Conservation (phyloP, 768 basidiomycete genomes). For the Fistulinella prunicolor region DNA sequence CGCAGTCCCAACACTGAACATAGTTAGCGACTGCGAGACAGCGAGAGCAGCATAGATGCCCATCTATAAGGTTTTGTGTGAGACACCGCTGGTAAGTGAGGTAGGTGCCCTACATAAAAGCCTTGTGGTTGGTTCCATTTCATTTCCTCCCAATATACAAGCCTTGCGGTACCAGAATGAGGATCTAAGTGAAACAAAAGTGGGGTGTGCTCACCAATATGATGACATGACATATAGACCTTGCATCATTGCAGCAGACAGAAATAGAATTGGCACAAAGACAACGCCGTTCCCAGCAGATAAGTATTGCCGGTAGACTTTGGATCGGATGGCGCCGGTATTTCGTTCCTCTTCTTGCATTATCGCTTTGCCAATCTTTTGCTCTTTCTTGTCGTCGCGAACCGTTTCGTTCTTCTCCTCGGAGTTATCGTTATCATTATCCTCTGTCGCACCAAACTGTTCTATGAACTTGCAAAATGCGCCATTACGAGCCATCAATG, state of each 20-base stretch:
- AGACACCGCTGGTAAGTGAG: conserved; percentile 29
- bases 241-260: conserved; percentile 65
- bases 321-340: conserved; percentile 49
- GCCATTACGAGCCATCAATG: conserved; percentile 61
- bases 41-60: conserved; percentile 77
- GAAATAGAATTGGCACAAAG: conserved; percentile 62
- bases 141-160: conserved; percentile 66
- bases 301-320: conserved; percentile 51
- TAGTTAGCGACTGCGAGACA: conserved; percentile 61
- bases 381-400: conserved; percentile 35
- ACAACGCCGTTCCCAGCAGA: conserved; percentile 64
- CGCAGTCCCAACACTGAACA: conserved; percentile 64
- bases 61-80: conserved; percentile 47
- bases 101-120: conserved; percentile 59
- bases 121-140: conserved; percentile 57
- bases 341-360: conserved; percentile 88
- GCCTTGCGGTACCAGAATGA: conserved; percentile 37
- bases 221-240: conserved; percentile 66
- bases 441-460: conserved; percentile 74
- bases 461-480: conserved; percentile 71
- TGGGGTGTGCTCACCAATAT: conserved; percentile 54
- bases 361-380: conserved; percentile 41
- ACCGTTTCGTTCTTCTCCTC: conserved; percentile 32
- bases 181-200: not conserved
- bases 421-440: conserved; percentile 37